These are phyloP conservation scores for Chaetomium sp. DNA, from an alignment of 2,329 filamentous ascomycete species.

Conservation along the genomic window DNA sequence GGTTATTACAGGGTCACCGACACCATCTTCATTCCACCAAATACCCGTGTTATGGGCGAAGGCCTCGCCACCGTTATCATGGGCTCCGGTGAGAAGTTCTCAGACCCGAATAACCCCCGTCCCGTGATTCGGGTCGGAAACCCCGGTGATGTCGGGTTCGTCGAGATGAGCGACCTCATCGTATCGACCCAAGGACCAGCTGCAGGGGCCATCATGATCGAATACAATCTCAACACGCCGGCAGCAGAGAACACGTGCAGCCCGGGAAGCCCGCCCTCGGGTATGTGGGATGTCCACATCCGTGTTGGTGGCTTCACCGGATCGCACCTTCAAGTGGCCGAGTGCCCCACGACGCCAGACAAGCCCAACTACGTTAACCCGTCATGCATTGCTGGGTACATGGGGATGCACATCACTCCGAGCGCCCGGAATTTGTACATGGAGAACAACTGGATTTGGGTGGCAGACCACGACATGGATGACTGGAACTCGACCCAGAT, in stretches of 20 bases:
- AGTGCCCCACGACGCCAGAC: constrained; percentile 61
- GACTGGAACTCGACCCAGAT: constrained; percentile 48
- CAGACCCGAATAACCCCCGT: constrained; percentile 59
- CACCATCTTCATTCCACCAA: constrained; percentile 52
- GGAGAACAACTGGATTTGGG: constrained; percentile 56
- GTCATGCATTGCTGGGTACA: constrained; percentile 44
- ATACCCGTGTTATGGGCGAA: constrained; percentile 62
- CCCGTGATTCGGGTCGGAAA: constrained; percentile 64
- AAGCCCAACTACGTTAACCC: constrained; percentile 33
- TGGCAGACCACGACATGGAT: constrained; percentile 56
- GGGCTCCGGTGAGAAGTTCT: constrained; percentile 59
- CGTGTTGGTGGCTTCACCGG: constrained; percentile 72
- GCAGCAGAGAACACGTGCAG: constrained; percentile 30
- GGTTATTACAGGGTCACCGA: constrained; percentile 64
- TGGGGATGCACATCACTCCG: constrained; percentile 48
- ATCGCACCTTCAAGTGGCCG: constrained; percentile 66
- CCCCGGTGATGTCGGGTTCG: constrained; percentile 62
- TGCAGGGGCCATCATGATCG: constrained; percentile 68
- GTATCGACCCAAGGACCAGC: constrained; percentile 68
- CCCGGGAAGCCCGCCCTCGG: constrained; percentile 44
- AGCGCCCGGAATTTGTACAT: constrained; percentile 45
- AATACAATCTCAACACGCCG: constrained; percentile 67
- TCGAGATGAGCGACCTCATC: constrained; percentile 74
- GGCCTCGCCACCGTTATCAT: constrained; percentile 54
- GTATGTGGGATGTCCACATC: constrained; percentile 75